Percentiles rank a stretch among this genome's conserved stretches.
Conservation (phyloP, 768 basidiomycete genomes). For the Cystofilobasidium bisporidii region DNA sequence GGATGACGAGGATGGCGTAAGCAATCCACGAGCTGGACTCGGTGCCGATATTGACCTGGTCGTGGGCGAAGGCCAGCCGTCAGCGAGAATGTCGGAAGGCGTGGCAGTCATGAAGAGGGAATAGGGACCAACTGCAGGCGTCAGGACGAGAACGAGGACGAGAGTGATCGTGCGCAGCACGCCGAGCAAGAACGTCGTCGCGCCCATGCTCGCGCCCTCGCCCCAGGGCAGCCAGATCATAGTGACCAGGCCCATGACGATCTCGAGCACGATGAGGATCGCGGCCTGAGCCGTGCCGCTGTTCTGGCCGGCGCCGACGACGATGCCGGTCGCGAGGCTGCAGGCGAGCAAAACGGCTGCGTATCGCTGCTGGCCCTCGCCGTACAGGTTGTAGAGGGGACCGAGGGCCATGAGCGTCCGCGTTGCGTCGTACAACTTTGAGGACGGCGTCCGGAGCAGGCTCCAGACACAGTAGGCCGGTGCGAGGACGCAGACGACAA, state of each 20-base stretch:
- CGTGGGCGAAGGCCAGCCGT: too few relatives aligned
- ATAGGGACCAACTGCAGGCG: slow-evolving; percentile 44
- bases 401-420: slow-evolving; percentile 81
- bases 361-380: slow-evolving; percentile 82
- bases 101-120: slow-evolving; percentile 22
- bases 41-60: slow-evolving; percentile 74
- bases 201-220: slow-evolving; percentile 90
- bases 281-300: slow-evolving; percentile 88
- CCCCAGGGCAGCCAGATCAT: slow-evolving; percentile 96
- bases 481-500: slow-evolving; percentile 63
- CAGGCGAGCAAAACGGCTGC: slow-evolving; percentile 67
- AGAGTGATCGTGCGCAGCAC: slow-evolving; percentile 81
- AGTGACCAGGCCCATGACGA: slow-evolving; percentile 57
- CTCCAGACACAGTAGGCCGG: slow-evolving; percentile 66
- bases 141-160: slow-evolving; percentile 80
- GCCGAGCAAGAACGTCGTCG: slow-evolving; percentile 86
- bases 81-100: too few relatives aligned
- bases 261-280: slow-evolving; percentile 78
- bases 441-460: slow-evolving; percentile 69
- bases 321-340: slow-evolving; percentile 71
- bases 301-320: slow-evolving; percentile 78
- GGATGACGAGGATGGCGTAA: slow-evolving; percentile 78
- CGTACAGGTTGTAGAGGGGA: slow-evolving; percentile 88
- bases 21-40: slow-evolving; percentile 85
- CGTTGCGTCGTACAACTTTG: slow-evolving; percentile 90